These are phyloP conservation scores for Persicaria tinctoria DNA, from an alignment of 148 eudicot genomes.

Conservation along the genomic window DNA sequence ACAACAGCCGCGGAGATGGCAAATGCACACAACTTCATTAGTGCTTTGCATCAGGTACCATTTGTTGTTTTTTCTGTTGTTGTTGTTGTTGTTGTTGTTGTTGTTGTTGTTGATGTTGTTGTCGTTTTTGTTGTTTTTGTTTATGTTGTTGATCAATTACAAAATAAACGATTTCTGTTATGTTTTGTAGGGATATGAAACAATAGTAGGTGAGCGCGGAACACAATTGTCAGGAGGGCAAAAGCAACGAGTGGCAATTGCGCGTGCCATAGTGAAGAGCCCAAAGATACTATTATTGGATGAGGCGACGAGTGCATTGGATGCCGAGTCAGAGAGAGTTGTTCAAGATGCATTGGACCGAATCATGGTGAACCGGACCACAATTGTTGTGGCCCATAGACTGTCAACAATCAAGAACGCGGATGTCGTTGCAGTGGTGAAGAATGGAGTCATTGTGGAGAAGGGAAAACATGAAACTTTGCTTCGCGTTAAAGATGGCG, in stretches of 20 bases:
- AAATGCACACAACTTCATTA: constrained; percentile 73
- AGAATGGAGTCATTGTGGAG: constrained; percentile 60
- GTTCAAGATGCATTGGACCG: constrained; percentile 65
- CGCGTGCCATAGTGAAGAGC: constrained; percentile 63
- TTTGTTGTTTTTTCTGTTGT: neutral
- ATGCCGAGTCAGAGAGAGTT: constrained; percentile 58
- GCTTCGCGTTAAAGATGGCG: constrained; percentile 43
- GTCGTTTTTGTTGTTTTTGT: too few species aligned
- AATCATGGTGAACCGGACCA: constrained; percentile 62
- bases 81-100: too few species aligned
- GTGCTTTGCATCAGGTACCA: constrained; percentile 51
- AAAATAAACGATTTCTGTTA: neutral
- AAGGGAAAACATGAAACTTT: constrained; percentile 59
- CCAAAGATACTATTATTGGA: constrained; percentile 57
- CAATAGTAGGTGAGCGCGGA: constrained; percentile 70
- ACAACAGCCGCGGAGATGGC: constrained; percentile 54
- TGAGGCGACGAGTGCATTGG: constrained; percentile 81
- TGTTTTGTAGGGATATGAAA: constrained; percentile 58
- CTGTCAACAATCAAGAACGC: constrained; percentile 60
- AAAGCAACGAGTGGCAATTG: constrained; percentile 73
- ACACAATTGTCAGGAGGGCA: constrained; percentile 72
- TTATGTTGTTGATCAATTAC: neutral
- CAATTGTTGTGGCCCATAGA: constrained; percentile 61
- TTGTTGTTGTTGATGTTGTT: too few species aligned
- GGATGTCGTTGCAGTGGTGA: constrained; percentile 54